These are phyloP conservation scores for Beta macrorhiza DNA, from an alignment of 179 eudicot genomes.

Conservation along the genomic window DNA sequence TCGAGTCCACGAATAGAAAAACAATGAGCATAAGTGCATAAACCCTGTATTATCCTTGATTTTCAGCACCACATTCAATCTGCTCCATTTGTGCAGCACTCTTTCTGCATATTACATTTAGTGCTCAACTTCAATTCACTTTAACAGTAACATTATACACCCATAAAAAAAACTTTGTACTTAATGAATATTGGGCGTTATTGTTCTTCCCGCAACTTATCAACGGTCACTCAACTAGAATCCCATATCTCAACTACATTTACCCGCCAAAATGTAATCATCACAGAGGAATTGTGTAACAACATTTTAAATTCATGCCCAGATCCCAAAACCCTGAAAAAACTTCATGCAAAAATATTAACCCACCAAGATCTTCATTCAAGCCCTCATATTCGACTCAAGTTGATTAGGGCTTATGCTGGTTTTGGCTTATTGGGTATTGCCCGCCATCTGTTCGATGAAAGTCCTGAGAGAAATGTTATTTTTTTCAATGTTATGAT, in stretches of 20 bases:
- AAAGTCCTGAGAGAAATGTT: constrained; percentile 54
- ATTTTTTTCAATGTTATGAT: constrained; percentile 72
- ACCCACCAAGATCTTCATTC: constrained; percentile 34
- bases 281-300: constrained; percentile 37
- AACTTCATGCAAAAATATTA: constrained; percentile 39
- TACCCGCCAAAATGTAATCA: constrained; percentile 29
- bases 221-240: constrained; percentile 32
- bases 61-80: too few relatives aligned
- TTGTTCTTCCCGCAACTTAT: constrained; percentile 35
- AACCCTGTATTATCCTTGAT: too few relatives aligned
- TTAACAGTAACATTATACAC: not conserved
- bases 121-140: too few relatives aligned
- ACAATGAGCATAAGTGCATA: too few relatives aligned
- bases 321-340: constrained; percentile 40
- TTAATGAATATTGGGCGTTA: constrained; percentile 28
- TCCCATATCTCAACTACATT: constrained; percentile 7
- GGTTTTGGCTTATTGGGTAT: constrained; percentile 38
- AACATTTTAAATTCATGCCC: constrained; percentile 53
- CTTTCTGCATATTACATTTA: too few relatives aligned
- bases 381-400: constrained; percentile 52
- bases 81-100: too few relatives aligned
- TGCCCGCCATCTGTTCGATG: constrained; percentile 67
- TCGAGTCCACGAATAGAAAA: too few relatives aligned
- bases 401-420: constrained; percentile 69
- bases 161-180: not conserved